Evolutionary conservation across 805 yeast species (phyloP), one percentile per base, ranked within the genome.

Genomic region (Cyberlindnera maclurae): DNA sequence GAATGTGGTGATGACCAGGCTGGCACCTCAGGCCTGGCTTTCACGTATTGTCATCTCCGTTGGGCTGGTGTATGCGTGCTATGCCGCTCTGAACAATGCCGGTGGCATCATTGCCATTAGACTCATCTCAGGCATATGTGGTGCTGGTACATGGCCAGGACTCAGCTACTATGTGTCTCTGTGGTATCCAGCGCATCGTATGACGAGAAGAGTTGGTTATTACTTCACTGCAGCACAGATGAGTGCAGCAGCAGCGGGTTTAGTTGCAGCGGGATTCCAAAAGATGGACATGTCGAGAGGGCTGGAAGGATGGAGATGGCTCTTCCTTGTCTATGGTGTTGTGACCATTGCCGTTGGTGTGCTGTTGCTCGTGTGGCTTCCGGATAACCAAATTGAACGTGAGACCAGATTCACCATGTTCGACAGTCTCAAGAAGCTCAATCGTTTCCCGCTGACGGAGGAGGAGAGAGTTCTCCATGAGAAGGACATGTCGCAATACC

Each of bases 61-160:
- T 32, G 95, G 95, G 9, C 50, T 84, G 31, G 87, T 83, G 1
- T 84, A 82, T 52, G 57, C 83, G 1, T 87, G 94, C 56, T 83
- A 82, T 55, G 66, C 79, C 5, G 79, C 83, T 1, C 63, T 84
- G 41, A 43, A 55, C n/a, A 70, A 67, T 38, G 62, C 72, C 4
- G 52, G 69, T 8, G 90, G 90, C 5, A 63, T 86, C 24, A 75
- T 78, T 41, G 94, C 88, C 2, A 59, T 78, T 31, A 68, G 94
- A 46, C 76, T 85, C 42, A 68, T 86, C 41, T 71, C 82, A 22
- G 95, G 95, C 34, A 48, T 81, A 40, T 82, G 80, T 41, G 85
- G 85, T 37, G 93, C 95, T 10, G 95, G 95, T 31, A 77, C 85
- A 4, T 85, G 95, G 95, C 95, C 95, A 1, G 95, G 94, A 9